A percentile compares a stretch with the other conserved stretches of the same genome.
These are phyloP conservation scores for Teratosphaeria epicoccoides DNA, from an alignment of 2,329 filamentous ascomycete genomes.

Conservation along the genomic window DNA sequence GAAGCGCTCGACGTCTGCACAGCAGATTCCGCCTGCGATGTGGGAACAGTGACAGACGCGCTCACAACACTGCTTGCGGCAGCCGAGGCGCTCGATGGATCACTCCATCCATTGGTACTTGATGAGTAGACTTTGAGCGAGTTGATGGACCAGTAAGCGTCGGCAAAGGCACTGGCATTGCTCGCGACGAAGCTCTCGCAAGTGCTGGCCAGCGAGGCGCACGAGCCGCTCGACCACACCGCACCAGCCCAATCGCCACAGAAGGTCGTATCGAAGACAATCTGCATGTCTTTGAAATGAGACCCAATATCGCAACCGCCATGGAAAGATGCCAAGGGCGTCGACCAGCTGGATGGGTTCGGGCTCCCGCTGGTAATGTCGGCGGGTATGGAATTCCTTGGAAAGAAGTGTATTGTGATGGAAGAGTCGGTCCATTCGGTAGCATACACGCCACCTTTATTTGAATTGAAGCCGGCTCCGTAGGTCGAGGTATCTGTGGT, in stretches of 20 bases:
- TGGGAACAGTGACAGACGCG: not conserved
- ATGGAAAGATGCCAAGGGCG: slow-evolving; percentile 53
- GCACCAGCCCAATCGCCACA: slow-evolving; percentile 32
- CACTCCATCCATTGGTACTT: not conserved
- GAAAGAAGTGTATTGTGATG: slow-evolving; percentile 29
- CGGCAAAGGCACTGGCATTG: slow-evolving; percentile 26
- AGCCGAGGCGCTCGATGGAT: not conserved
- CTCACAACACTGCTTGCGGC: not conserved
- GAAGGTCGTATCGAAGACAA: slow-evolving; percentile 56
- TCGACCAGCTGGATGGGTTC: slow-evolving; percentile 53
- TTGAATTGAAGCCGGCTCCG: slow-evolving; percentile 26
- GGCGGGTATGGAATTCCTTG: slow-evolving; percentile 23
- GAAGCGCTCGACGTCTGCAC: not conserved
- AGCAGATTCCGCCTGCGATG: slow-evolving; percentile 1
- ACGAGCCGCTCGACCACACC: slow-evolving; percentile 19
- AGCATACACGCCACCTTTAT: slow-evolving; percentile 38
- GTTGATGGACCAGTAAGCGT: slow-evolving; percentile 34
- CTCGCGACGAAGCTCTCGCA: slow-evolving; percentile 26
- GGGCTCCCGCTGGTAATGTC: slow-evolving; percentile 40
- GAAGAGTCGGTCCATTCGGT: slow-evolving; percentile 21
- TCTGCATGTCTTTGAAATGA: slow-evolving; percentile 27
- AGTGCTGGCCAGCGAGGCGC: slow-evolving; percentile 22
- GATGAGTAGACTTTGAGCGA: slow-evolving; percentile 29
- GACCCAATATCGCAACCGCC: slow-evolving; percentile 28
- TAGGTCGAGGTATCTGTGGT: slow-evolving; percentile 38